Evolutionary conservation across 441 rosid species (phyloP).

Genomic region (Capsella rubella): DNA sequence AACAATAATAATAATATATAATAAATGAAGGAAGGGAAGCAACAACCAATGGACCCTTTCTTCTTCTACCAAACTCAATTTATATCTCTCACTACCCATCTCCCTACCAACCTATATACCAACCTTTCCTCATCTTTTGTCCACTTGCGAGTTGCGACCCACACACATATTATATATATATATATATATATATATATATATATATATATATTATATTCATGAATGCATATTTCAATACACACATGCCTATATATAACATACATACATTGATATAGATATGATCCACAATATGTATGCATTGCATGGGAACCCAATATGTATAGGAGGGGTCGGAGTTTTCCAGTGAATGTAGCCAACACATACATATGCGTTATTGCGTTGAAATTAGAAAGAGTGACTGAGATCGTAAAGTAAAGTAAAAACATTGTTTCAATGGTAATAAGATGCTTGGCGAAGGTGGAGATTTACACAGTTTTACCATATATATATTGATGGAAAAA

Average conservation of each 20-base stretch:
- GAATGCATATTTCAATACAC: constrained; percentile 20
- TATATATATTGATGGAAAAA: too few relatives aligned
- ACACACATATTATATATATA: not conserved
- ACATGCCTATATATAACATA: constrained; percentile 1
- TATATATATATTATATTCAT: constrained; percentile 3
- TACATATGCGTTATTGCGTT: constrained; percentile 12
- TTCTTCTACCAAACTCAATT: constrained; percentile 49
- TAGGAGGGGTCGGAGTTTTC: not conserved
- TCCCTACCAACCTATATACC: constrained; percentile 50
- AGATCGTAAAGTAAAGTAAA: not conserved
- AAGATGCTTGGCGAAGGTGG: not conserved
- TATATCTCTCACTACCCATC: constrained; percentile 46
- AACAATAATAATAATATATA: not conserved
- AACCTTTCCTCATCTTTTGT: constrained; percentile 43
- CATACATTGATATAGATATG: not conserved
- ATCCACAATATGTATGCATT: not conserved
- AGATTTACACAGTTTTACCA: too few relatives aligned
- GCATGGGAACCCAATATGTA: constrained; percentile 36
- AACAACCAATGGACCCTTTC: constrained; percentile 50
- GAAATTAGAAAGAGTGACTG: constrained; percentile 8
- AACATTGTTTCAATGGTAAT: constrained; percentile 6
- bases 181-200: constrained; percentile 6
- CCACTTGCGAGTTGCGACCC: constrained; percentile 44
- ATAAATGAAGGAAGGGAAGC: constrained; percentile 47
- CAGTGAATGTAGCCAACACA: constrained; percentile 28